These are phyloP conservation scores for Escallonia herrerae DNA, from an alignment of 129 eudicot genomes.

Conservation along the genomic window DNA sequence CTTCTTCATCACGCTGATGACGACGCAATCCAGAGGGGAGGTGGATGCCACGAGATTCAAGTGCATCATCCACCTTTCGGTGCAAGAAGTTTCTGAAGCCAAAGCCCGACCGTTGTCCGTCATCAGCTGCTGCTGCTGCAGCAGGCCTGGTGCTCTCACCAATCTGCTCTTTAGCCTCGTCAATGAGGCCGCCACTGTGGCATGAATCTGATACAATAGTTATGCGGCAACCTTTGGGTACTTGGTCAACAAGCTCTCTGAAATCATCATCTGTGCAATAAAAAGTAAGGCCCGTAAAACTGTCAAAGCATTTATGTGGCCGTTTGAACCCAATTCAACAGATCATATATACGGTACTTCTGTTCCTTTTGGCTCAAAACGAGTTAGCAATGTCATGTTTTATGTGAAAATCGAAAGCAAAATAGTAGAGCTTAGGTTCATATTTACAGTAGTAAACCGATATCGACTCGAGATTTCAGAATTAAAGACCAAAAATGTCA, in stretches of 20 bases:
- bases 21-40: slow-evolving; percentile 51
- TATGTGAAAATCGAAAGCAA: too few relatives aligned
- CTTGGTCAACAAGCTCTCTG: slow-evolving; percentile 75
- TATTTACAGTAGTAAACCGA: too few relatives aligned
- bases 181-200: slow-evolving; percentile 94
- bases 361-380: too few relatives aligned
- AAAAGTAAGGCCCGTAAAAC: background rate
- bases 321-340: too few relatives aligned
- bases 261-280: slow-evolving; percentile 72
- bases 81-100: slow-evolving; percentile 67
- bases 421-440: too few relatives aligned
- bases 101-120: slow-evolving; percentile 32
- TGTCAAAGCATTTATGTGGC: background rate
- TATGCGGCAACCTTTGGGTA: slow-evolving; percentile 76
- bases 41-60: slow-evolving; percentile 80
- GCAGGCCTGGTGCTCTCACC: slow-evolving; percentile 46
- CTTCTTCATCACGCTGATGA: slow-evolving; percentile 16
- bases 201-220: slow-evolving; percentile 96
- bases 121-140: background rate
- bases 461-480: too few relatives aligned
- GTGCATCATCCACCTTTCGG: slow-evolving; percentile 46
- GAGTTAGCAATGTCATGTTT: too few relatives aligned
- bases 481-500: too few relatives aligned
- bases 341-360: too few relatives aligned
- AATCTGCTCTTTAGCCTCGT: slow-evolving; percentile 80